Evolutionary conservation across 305 asterid species (phyloP).

Genomic region (Caryopteris hybrid): DNA sequence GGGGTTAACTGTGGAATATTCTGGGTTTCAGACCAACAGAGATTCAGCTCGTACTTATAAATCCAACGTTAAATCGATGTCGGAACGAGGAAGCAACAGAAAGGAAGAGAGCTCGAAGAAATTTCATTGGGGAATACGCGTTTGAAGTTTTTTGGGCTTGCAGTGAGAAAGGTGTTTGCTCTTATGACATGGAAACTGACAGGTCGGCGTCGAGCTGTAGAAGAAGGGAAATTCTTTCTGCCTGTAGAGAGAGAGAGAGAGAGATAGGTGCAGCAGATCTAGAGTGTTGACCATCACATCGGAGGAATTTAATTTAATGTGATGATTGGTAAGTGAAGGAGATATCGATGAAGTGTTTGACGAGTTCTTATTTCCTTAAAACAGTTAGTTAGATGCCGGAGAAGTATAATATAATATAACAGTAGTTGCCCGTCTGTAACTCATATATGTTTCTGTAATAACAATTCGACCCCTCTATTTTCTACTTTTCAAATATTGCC

Average conservation of each 20-base stretch:
- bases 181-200: neutral
- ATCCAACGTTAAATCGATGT: neutral
- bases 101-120: neutral
- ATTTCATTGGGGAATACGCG: slow-evolving; percentile 1
- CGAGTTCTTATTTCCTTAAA: slow-evolving; percentile 8
- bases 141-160: neutral
- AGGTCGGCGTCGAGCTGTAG: slow-evolving; percentile 3
- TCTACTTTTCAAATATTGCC: too few species aligned
- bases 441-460: neutral
- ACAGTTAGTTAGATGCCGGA: neutral
- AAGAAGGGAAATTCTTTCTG: neutral
- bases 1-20: too few species aligned
- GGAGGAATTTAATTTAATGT: neutral
- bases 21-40: neutral
- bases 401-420: neutral
- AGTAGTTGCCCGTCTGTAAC: neutral
- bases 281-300: slow-evolving; percentile 23
- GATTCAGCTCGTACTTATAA: neutral
- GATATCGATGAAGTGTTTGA: slow-evolving; percentile 24
- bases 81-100: neutral
- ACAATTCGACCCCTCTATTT: neutral
- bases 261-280: neutral
- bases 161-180: neutral
- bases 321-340: neutral
- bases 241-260: neutral